phyloP scores from a whole-genome alignment of 257 asterid species.

The Solanum piurae region DNA sequence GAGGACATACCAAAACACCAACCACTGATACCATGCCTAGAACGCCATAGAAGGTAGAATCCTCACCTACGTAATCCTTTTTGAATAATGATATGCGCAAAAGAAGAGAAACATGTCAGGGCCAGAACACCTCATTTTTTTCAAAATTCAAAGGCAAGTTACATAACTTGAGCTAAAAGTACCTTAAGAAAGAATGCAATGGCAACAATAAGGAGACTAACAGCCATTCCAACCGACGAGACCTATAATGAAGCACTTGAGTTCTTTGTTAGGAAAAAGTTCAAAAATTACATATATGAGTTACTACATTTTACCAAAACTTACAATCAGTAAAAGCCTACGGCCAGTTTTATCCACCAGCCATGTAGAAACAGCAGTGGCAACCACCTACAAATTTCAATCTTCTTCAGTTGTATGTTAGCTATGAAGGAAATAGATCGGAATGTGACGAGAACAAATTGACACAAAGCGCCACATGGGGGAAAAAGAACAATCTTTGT shows the following conservation, averaged over 20 bases:
- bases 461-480: neutral
- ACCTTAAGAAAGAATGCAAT: conserved; percentile 75
- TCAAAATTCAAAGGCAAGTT: neutral
- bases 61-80: conserved; percentile 37
- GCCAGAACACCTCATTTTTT: neutral
- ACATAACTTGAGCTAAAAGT: neutral
- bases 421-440: neutral
- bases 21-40: conserved; percentile 62
- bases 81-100: neutral
- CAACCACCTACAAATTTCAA: conserved; percentile 50
- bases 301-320: conserved; percentile 9
- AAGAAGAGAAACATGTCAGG: neutral
- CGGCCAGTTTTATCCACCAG: conserved; percentile 89
- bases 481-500: neutral
- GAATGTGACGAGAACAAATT: neutral
- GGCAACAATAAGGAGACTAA: conserved; percentile 73
- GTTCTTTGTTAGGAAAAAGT: neutral
- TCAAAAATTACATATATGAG: neutral
- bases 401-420: conserved; percentile 1
- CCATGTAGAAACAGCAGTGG: conserved; percentile 83
- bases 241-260: conserved; percentile 27
- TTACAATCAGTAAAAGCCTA: conserved; percentile 67
- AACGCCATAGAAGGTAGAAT: conserved; percentile 37
- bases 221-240: conserved; percentile 74
- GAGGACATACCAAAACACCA: conserved; percentile 44